phyloP scores from a whole-genome alignment of 2,329 filamentous ascomycete species.

The Coniochaeta prunicola region DNA sequence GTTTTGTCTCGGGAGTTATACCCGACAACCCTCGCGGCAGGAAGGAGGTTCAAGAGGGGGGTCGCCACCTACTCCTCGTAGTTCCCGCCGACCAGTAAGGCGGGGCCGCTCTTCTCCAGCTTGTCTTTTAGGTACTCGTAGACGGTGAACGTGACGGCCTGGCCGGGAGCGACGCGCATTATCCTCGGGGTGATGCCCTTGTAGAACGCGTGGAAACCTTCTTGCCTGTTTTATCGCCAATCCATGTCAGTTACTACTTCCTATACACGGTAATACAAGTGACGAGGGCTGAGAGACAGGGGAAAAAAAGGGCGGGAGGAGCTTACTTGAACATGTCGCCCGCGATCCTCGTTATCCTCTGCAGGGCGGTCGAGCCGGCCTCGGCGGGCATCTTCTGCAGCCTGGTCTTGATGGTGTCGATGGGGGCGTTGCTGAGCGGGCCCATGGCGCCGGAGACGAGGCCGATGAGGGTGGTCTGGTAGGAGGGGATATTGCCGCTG shows the following conservation, averaged over 20 bases:
- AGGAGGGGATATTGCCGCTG: conserved; percentile 64
- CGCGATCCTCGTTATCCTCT: conserved; percentile 71
- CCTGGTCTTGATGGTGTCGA: conserved; percentile 98
- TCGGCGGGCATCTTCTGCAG: conserved; percentile 84
- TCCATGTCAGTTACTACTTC: neutral
- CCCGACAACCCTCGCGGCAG: neutral
- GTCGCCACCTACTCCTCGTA: conserved; percentile 58
- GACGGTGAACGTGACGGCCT: conserved; percentile 72
- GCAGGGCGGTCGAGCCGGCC: conserved; percentile 72
- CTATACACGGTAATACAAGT: neutral
- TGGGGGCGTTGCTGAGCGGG: conserved; percentile 91
- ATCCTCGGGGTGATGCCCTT: conserved; percentile 97
- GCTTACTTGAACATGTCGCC: conserved; percentile 73
- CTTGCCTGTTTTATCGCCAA: conserved; percentile 51
- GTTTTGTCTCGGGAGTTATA: neutral
- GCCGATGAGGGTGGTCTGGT: conserved; percentile 86
- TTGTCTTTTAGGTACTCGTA: conserved; percentile 71
- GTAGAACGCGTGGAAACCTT: conserved; percentile 92
- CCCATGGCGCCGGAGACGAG: conserved; percentile 92
- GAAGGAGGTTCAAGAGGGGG: neutral
- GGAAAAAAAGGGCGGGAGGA: conserved; percentile 7
- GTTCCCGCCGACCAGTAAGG: conserved; percentile 51
- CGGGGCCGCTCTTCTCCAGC: conserved; percentile 58
- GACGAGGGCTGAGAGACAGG: neutral
- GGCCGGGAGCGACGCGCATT: conserved; percentile 94